Base-by-base conservation (phyloP, 441 rosid species). In the Rhodomyrtus psidioides region DNA sequence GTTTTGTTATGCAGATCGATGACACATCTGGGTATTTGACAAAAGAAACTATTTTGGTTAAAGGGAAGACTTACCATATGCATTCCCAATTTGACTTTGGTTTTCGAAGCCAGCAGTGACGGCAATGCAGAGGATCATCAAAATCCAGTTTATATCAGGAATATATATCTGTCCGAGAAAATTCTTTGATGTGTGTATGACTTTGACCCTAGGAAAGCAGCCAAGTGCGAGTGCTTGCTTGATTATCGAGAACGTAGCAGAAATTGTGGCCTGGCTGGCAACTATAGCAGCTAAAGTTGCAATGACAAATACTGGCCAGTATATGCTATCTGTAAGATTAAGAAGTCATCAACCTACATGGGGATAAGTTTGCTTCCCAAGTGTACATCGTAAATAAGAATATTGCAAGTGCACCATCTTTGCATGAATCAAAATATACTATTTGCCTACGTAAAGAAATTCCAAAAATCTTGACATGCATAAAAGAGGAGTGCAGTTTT, bases 201-300 rank as follows among this genome's bases (percentile, higher is more conserved):
- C 84, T 82, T 82, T 86, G 81, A 86, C 87, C 83, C 87, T 86
- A 12, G 87, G 87, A 62, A 86, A 86, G 82, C 87, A 86, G n/a
- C 87, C 84, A 26, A 86, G 81, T 12, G 87, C 87, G 5, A 51
- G 87, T 53, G 87, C 87, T 83, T 86, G 87, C 87, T 86, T 86
- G 84, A 82, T 86, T 59, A 86, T 81, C 15, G 87, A 86, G 70
- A 82, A 86, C 21, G 87, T 86, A 23, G 87, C 87, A 28, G 87
- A 82, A 49, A 86, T 86, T 1, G 87, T 86, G 53, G 87, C 87
- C 84, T 86, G 87, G 82, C 87, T 86, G 44, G 87, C 87, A 30
- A 86, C 84, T 27, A 86, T 86, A 51, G 87, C 87, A 27, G 87
- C 87, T 86, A 82, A 51, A 81, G 84, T 86, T 58, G 87, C 87